These are phyloP conservation scores for Leptographium lundbergii DNA, from an alignment of 2,329 filamentous ascomycete species.

Conservation along the genomic window DNA sequence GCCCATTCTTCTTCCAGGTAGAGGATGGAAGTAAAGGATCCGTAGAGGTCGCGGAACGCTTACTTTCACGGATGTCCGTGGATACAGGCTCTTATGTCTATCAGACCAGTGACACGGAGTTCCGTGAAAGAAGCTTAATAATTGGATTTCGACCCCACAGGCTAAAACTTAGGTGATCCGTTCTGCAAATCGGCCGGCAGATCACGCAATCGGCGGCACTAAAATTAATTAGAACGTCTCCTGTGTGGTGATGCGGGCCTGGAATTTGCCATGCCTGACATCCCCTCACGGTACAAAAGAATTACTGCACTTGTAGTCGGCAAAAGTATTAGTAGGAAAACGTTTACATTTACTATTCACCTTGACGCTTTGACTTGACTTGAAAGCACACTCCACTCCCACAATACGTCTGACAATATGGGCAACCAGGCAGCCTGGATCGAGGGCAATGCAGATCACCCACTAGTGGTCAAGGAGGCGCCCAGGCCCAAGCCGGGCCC, in stretches of 20 bases:
- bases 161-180: too few species aligned
- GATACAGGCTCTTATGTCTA: neutral
- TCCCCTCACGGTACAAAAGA: too few species aligned
- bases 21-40: neutral
- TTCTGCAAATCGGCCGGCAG: too few species aligned
- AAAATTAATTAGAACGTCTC: too few species aligned
- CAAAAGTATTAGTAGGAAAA: too few species aligned
- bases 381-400: too few species aligned
- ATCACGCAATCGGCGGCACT: too few species aligned
- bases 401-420: neutral
- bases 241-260: too few species aligned
- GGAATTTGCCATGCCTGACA: too few species aligned
- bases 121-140: neutral
- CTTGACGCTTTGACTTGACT: too few species aligned
- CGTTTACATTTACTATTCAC: too few species aligned
- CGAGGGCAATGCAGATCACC: neutral
- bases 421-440: neutral
- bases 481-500: neutral
- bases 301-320: too few species aligned
- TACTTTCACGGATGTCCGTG: neutral
- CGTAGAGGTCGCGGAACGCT: neutral
- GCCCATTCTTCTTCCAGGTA: neutral
- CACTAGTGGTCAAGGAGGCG: neutral
- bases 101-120: neutral
- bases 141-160: neutral